Evolutionary conservation across 768 basidiomycete species (phyloP), one percentile per base, ranked within the genome.

Genomic region (Suillus alpinus): DNA sequence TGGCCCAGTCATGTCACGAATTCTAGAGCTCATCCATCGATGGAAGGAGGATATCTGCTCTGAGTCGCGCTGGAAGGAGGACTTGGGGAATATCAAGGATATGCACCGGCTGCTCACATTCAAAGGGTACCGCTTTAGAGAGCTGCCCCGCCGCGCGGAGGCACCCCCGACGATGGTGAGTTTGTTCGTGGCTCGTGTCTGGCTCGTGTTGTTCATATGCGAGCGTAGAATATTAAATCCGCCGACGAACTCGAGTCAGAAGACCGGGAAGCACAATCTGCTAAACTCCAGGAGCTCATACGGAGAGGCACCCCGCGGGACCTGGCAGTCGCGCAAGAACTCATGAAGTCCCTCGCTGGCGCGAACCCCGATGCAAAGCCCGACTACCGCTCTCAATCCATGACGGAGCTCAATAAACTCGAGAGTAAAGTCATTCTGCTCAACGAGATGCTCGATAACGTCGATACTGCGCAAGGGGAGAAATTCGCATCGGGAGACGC

Each of bases 201-300:
- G 61, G 65, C 68, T 63, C 63, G 78, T 76, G 8, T 29, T 29
- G n/a, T 29, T 37, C 16, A 20, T 57, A 36, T 57, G 61, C 9
- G 10, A 6, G 46, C 41, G 6, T 67, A 95, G 92, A 92, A 89
- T 65, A 79, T 99, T 32, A 98, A 98, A 79, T 88, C 92, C 0
- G 95, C 97, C 0, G 94, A 95, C 59, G 96, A 99, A 73, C 84
- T 99, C 2, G 97, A 99, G 70, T 88, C 86, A 61, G 97, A 98
- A 71, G 97, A 99, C 71, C 83, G 97, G 13, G 88, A 87, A 62
- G 97, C 96, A 0, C 96, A 99, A 71, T 88, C 89, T 0, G 97
- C 97, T 0, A 98, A 99, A 79, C 81, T 99, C n/a, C 97, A 99
- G 75, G 97, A 99, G 72, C 85, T 98, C 41, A 98, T 99, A 61